Percentiles rank a stretch among this genome's conserved stretches.
Conservation (phyloP, 1,139 yeast species). For the Pichia sp. region DNA sequence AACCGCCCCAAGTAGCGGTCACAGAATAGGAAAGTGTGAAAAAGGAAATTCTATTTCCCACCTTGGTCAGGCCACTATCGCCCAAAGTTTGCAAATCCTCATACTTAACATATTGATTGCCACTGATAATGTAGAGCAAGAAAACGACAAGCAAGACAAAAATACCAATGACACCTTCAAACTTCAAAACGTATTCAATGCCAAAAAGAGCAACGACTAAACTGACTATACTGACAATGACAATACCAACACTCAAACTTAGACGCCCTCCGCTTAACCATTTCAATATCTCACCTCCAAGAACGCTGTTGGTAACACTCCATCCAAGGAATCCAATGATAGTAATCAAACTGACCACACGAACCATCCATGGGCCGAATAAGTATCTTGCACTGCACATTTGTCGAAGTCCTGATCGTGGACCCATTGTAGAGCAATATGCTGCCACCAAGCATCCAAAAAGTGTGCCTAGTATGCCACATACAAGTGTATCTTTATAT, state of each 20-base stretch:
- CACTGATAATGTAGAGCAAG: constrained; percentile 64
- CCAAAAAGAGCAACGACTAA: constrained; percentile 71
- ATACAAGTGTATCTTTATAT: constrained; percentile 53
- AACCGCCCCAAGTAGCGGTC: constrained; percentile 88
- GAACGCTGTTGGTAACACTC: constrained; percentile 79
- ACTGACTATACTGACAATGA: constrained; percentile 61
- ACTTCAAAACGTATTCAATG: constrained; percentile 60
- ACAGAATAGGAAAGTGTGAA: constrained; percentile 74
- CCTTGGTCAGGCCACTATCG: constrained; percentile 34
- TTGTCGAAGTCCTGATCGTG: constrained; percentile 80
- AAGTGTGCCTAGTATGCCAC: constrained; percentile 58
- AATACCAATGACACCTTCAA: constrained; percentile 63
- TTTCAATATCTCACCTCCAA: constrained; percentile 77
- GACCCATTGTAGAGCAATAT: constrained; percentile 80
- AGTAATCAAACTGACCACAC: constrained; percentile 62
- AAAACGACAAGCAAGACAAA: constrained; percentile 69
- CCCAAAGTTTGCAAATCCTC: constrained; percentile 38
- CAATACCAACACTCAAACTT: constrained; percentile 69
- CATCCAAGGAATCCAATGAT: constrained; percentile 80
- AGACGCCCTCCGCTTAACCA: constrained; percentile 58
- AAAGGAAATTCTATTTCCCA: constrained; percentile 69
- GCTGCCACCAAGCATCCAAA: constrained; percentile 75
- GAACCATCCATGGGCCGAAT: constrained; percentile 82
- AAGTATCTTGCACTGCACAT: constrained; percentile 77
- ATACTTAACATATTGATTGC: constrained; percentile 44